Evolutionary conservation across 176 grass and related monocot species (phyloP).

Genomic region (Cenchrus americanus): DNA sequence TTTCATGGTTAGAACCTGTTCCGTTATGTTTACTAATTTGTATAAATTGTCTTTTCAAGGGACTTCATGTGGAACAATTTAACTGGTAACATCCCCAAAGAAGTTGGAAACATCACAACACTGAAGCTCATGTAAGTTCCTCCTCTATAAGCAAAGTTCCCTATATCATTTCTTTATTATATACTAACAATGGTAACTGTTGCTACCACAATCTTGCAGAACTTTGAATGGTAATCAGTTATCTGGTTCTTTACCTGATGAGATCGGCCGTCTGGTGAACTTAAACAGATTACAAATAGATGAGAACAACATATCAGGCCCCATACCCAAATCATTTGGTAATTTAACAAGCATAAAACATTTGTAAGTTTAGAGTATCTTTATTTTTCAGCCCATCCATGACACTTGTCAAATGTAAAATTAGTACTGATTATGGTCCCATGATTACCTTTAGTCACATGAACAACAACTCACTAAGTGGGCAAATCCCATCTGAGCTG

Average conservation of each 20-base stretch:
- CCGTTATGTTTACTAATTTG: neutral
- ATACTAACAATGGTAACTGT: too few species aligned
- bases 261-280: too few species aligned
- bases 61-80: too few species aligned
- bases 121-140: too few species aligned
- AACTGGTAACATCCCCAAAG: too few species aligned
- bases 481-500: conserved; percentile 82
- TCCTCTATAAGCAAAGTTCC: too few species aligned
- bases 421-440: neutral
- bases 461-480: conserved; percentile 99
- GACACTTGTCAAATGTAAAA: neutral
- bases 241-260: too few species aligned
- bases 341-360: conserved; percentile 71
- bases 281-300: conserved; percentile 82
- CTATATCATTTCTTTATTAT: too few species aligned
- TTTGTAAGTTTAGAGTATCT: conserved; percentile 72
- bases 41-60: too few species aligned
- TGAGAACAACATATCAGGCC: conserved; percentile 76
- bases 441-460: conserved; percentile 68
- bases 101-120: too few species aligned
- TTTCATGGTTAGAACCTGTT: neutral
- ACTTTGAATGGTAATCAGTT: too few species aligned
- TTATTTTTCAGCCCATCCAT: neutral
- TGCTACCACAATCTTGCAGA: too few species aligned
- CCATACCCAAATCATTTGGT: conserved; percentile 85